Evolutionary conservation across 805 yeast genomes (phyloP).

Genomic region (Cyberlindnera euphorbiiphila): DNA sequence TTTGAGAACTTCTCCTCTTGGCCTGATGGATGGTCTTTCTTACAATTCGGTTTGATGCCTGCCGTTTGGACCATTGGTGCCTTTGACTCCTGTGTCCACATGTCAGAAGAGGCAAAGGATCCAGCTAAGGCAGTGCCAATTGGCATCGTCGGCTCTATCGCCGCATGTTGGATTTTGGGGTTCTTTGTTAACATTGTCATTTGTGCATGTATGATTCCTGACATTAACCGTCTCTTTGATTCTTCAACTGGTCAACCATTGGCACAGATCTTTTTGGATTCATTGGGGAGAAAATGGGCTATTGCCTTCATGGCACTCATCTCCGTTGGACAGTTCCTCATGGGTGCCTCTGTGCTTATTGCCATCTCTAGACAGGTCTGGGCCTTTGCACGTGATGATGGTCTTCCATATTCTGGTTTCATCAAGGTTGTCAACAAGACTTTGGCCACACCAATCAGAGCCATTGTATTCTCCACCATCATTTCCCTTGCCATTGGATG

Average conservation of each 20-base stretch:
- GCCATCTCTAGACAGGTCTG: conserved; percentile 66
- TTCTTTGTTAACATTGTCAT: conserved; percentile 51
- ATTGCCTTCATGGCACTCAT: conserved; percentile 58
- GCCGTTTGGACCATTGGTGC: conserved; percentile 77
- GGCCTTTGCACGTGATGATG: conserved; percentile 75
- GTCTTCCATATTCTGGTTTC: conserved; percentile 55
- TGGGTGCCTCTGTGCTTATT: conserved; percentile 57
- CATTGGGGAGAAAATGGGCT: conserved; percentile 65
- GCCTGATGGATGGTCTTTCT: conserved; percentile 56
- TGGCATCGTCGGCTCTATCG: conserved; percentile 59
- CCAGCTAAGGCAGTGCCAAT: conserved; percentile 61
- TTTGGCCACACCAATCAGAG: conserved; percentile 60
- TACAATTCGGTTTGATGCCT: conserved; percentile 55
- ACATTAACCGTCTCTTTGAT: conserved; percentile 38
- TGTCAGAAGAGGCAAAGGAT: conserved; percentile 67
- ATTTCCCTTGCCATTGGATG: conserved; percentile 36
- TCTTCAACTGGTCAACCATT: conserved; percentile 55
- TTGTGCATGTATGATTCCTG: conserved; percentile 50
- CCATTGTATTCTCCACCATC: conserved; percentile 43
- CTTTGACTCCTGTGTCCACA: conserved; percentile 68
- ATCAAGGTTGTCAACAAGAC: conserved; percentile 55
- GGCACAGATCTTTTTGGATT: conserved; percentile 60
- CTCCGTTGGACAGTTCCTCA: conserved; percentile 57
- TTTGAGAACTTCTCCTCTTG: conserved; percentile 48
- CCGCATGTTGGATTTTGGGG: conserved; percentile 55